phyloP scores from a whole-genome alignment of 2,329 filamentous ascomycete species.

The Parastagonospora avenae region DNA sequence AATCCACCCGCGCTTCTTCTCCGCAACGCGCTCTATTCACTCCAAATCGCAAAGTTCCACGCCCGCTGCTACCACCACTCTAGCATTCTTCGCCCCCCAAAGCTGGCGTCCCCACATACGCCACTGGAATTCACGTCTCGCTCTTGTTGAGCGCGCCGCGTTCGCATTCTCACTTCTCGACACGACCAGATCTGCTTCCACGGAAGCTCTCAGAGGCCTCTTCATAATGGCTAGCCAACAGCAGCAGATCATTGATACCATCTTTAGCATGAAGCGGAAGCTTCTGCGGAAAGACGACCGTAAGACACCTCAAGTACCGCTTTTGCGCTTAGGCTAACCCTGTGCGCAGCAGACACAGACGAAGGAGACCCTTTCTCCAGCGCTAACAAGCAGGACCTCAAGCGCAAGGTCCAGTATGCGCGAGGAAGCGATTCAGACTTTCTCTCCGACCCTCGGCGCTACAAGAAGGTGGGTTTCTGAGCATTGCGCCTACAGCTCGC shows the following conservation, averaged over 20 bases:
- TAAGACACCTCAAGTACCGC: slow-evolving; percentile 18
- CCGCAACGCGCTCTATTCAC: too few relatives aligned
- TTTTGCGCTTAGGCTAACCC: slow-evolving; percentile 18
- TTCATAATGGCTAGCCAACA: slow-evolving; percentile 47
- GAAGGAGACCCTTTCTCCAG: slow-evolving; percentile 70
- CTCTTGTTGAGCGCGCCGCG: neutral
- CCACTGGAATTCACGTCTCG: too few relatives aligned
- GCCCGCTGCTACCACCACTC: too few relatives aligned
- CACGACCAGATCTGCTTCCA: slow-evolving; percentile 14
- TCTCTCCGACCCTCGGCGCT: slow-evolving; percentile 65
- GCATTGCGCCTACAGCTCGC: slow-evolving; percentile 4
- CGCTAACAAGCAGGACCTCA: slow-evolving; percentile 80
- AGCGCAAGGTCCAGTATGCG: slow-evolving; percentile 74
- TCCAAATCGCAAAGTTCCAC: too few relatives aligned
- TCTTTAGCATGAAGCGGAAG: slow-evolving; percentile 48
- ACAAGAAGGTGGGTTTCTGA: slow-evolving; percentile 66
- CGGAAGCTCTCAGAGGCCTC: slow-evolving; percentile 19
- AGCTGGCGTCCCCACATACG: too few relatives aligned
- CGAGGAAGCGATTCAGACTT: slow-evolving; percentile 70
- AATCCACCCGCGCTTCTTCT: too few relatives aligned
- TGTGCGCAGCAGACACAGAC: slow-evolving; percentile 72
- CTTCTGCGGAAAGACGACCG: slow-evolving; percentile 43
- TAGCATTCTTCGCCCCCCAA: too few relatives aligned
- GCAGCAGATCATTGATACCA: slow-evolving; percentile 48
- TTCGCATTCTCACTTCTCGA: neutral